Evolutionary conservation across 164 flowering plant species (phyloP), one percentile per base, ranked within the genome.

Genomic region (Dillenia suffruticosa): DNA sequence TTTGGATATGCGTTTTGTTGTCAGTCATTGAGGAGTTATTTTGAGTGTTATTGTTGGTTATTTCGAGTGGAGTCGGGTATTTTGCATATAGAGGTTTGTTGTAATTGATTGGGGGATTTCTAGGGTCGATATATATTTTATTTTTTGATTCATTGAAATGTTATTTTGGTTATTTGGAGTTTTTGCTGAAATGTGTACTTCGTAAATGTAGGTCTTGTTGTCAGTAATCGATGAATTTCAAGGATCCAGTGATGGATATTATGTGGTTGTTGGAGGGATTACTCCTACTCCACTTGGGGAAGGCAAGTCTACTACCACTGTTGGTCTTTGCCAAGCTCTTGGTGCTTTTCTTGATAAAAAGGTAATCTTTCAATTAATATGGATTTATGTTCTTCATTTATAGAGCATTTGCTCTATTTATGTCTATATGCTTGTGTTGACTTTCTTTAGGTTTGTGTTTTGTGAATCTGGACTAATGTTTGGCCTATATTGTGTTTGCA

Each of bases 261-360:
- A 92, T 77, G 98, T 95, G 64, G 97, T 95, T 70, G 99, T 95
- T 74, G 97, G 96, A 49, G 99, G 97, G 48, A 92, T 95, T 49
- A 92, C 97, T 66, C 99, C 99, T 4, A 95, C 98, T 7, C 99
- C 99, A 57, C 94, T 92, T 63, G 99, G 99, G 46, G 99, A 95
- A 76, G 99, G 99, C 59, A 92, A 95, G 69, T 95, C 99, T 52
- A 95, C 99, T 47, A 92, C 97, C 56, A 88, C 96, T 45, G 99
- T 95, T 78, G 99, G 99, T 48, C 87, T 95, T 22, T 92, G 99
- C 75, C 98, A 95, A 75, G 98, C 97, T 16, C 56, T 95, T 77
- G 99, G 99, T 51, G 94, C 97, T 72, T 90, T 71, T 71, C 92
- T 90, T 59, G 96, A 87, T 69, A 95, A 92, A 63, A 95, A 92